Evolutionary conservation across 495 filamentous ascomycete genomes (phyloP).

Genomic region (Polyplosphaeria fusca): DNA sequence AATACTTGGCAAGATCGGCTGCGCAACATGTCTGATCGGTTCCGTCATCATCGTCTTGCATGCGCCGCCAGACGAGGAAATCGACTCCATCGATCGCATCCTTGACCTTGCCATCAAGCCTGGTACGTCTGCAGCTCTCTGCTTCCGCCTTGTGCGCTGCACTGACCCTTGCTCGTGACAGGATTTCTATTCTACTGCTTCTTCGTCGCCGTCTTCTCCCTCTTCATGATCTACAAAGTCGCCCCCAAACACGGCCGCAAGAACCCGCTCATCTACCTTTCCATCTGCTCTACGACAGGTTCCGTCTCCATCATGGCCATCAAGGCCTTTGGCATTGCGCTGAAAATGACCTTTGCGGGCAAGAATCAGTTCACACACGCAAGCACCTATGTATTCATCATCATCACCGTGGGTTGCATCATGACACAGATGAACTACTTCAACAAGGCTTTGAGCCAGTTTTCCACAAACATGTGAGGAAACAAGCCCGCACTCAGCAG

Average conservation of each 20-base stretch:
- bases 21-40: constrained; percentile 92
- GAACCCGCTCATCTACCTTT: constrained; percentile 92
- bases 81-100: constrained; percentile 83
- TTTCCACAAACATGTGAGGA: constrained; percentile 90
- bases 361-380: constrained; percentile 93
- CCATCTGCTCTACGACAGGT: constrained; percentile 94
- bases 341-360: constrained; percentile 86
- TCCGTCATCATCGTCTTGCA: constrained; percentile 97
- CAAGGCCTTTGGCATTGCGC: constrained; percentile 94
- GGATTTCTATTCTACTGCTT: constrained; percentile 84
- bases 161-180: constrained; percentile 44
- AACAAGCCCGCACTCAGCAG: neutral
- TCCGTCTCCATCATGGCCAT: constrained; percentile 98
- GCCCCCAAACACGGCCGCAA: constrained; percentile 85
- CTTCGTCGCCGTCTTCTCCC: constrained; percentile 73
- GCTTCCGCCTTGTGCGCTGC: too few relatives aligned
- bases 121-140: too few relatives aligned
- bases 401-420: constrained; percentile 88
- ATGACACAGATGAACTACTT: constrained; percentile 99
- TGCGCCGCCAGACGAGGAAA: constrained; percentile 88
- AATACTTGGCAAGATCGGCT: constrained; percentile 85
- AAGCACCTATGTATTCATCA: constrained; percentile 94
- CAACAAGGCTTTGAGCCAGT: constrained; percentile 96
- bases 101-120: constrained; percentile 82
- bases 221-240: constrained; percentile 92